Percentiles rank a stretch among this genome's conserved stretches.
phyloP scores from a whole-genome alignment of 352 stramenopile species.

The Phytophthora europaea region DNA sequence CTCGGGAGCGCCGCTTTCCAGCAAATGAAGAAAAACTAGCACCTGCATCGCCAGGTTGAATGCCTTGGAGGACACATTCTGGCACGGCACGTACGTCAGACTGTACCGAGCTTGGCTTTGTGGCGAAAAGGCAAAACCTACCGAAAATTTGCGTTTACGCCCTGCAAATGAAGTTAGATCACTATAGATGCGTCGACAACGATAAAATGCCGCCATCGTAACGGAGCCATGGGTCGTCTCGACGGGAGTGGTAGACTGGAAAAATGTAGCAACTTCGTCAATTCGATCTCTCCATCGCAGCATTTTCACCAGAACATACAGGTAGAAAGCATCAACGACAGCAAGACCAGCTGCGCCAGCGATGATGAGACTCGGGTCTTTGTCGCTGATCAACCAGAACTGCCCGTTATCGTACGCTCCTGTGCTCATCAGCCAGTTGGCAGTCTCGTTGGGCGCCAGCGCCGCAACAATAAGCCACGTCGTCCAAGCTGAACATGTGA shows the following conservation, averaged over 20 bases:
- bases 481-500: slow-evolving; percentile 42
- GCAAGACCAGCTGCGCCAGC: slow-evolving; percentile 35
- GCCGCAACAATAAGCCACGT: slow-evolving; percentile 50
- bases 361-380: slow-evolving; percentile 2
- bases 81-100: neutral
- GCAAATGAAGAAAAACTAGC: slow-evolving; percentile 28
- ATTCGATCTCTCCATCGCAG: slow-evolving; percentile 31
- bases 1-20: slow-evolving; percentile 36
- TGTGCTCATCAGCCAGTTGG: slow-evolving; percentile 60
- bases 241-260: neutral
- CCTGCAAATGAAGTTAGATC: slow-evolving; percentile 44
- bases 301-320: slow-evolving; percentile 37
- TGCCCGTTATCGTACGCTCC: slow-evolving; percentile 49
- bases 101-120: neutral
- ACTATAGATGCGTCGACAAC: slow-evolving; percentile 2
- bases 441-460: slow-evolving; percentile 39
- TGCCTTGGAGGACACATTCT: slow-evolving; percentile 51
- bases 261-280: slow-evolving; percentile 13
- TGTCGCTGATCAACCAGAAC: slow-evolving; percentile 53
- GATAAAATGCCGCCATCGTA: neutral
- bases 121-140: slow-evolving; percentile 8
- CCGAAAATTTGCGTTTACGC: slow-evolving; percentile 54
- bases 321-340: slow-evolving; percentile 38
- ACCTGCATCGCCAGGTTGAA: slow-evolving; percentile 43
- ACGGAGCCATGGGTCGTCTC: neutral